A percentile compares a stretch with the other conserved stretches of the same genome.
Conservation (phyloP, 495 filamentous ascomycete species). For the Poronia punctata region DNA sequence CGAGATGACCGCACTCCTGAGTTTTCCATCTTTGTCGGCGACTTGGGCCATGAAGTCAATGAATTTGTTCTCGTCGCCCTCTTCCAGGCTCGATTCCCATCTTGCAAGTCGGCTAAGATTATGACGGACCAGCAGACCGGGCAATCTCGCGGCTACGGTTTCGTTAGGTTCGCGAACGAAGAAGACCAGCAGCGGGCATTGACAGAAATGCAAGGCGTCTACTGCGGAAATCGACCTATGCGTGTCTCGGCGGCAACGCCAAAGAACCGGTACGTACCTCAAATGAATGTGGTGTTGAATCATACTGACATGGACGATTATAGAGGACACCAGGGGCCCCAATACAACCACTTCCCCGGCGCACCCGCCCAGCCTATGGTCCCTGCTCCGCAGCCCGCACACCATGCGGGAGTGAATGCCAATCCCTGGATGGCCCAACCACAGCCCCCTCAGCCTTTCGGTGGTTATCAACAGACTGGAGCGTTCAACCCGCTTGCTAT, state of each 20-base stretch:
- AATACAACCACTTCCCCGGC: constrained; percentile 34
- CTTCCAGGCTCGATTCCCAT: constrained; percentile 92
- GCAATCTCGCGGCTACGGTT: constrained; percentile 96
- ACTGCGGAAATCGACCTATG: constrained; percentile 98
- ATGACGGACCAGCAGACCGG: constrained; percentile 99
- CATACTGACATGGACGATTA: background rate
- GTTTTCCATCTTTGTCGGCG: constrained; percentile 94
- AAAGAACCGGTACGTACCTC: constrained; percentile 55
- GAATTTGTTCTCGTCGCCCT: constrained; percentile 96
- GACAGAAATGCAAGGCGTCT: constrained; percentile 97
- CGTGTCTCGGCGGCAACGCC: constrained; percentile 96
- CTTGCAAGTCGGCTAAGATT: constrained; percentile 99
- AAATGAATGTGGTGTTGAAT: background rate
- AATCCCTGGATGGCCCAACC: constrained; percentile 28
- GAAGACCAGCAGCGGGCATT: constrained; percentile 90
- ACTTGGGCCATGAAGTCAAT: constrained; percentile 96
- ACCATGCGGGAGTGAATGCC: constrained; percentile 31
- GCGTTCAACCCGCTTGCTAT: constrained; percentile 56
- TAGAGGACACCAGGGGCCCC: constrained; percentile 21
- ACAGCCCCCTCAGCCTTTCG: constrained; percentile 40
- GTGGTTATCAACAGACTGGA: constrained; percentile 42
- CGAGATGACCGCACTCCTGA: constrained; percentile 95
- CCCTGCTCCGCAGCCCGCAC: constrained; percentile 27
- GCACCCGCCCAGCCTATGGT: constrained; percentile 36
- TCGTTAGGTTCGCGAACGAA: constrained; percentile 94